These are phyloP conservation scores for Aureobasidium sp. DNA, from an alignment of 2,329 filamentous ascomycete genomes.

Conservation along the genomic window DNA sequence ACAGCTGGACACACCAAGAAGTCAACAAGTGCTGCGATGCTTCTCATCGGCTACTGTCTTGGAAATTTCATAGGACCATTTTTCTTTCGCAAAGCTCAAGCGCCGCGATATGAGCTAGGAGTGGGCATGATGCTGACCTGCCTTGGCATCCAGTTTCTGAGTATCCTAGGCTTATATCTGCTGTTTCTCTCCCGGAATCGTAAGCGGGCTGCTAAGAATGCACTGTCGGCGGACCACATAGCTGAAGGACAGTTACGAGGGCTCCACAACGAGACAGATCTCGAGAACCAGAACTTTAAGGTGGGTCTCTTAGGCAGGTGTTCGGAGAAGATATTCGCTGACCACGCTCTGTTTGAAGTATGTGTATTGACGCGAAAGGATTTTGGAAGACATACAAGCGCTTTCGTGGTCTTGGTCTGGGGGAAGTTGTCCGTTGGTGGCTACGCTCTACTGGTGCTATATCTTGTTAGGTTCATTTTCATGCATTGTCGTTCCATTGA, in stretches of 20 bases:
- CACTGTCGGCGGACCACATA: background rate
- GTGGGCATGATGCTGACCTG: constrained; percentile 12
- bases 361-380: background rate
- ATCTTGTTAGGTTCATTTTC: background rate
- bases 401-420: no score
- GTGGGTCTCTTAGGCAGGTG: background rate
- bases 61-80: constrained; percentile 13
- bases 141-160: constrained; percentile 14
- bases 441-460: no score
- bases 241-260: background rate
- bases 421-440: no score
- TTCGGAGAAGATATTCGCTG: background rate
- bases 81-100: constrained; percentile 8
- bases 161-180: constrained; percentile 13
- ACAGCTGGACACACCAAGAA: constrained; percentile 52
- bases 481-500: background rate
- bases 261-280: constrained; percentile 10
- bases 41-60: constrained; percentile 41
- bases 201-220: background rate
- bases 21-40: constrained; percentile 48
- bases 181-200: constrained; percentile 13
- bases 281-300: constrained; percentile 3
- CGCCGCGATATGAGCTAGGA: constrained; percentile 7
- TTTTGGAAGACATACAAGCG: no score
- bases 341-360: background rate